Evolutionary conservation across 1,284 basidiomycete genomes (phyloP).

Genomic region (Irpex sp.): DNA sequence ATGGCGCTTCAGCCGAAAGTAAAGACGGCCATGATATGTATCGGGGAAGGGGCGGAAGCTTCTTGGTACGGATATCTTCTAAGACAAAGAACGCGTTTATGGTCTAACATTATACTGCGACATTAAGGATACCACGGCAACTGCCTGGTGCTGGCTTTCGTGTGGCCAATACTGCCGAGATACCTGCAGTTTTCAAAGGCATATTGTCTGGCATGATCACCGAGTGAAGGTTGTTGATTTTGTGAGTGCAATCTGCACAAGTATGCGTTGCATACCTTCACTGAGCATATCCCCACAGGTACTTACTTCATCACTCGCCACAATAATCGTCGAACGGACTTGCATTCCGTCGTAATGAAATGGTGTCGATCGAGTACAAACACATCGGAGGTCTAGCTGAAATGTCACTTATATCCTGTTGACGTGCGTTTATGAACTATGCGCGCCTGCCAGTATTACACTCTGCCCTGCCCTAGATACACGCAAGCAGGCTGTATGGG

Average conservation of each 20-base stretch:
- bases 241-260: no score
- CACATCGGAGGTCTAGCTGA: no score
- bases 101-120: not conserved
- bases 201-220: conserved; percentile 38
- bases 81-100: not conserved
- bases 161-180: conserved; percentile 36
- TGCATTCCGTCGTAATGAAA: no score
- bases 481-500: not conserved
- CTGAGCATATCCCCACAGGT: no score
- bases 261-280: not conserved
- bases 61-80: conserved; percentile 41
- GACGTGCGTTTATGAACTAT: not conserved
- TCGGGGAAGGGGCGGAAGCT: conserved; percentile 65
- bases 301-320: no score
- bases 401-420: no score
- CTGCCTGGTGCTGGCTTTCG: conserved; percentile 38
- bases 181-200: conserved; percentile 35
- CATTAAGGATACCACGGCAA: conserved; percentile 50
- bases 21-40: conserved; percentile 62
- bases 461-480: not conserved
- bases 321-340: no score
- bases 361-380: no score
- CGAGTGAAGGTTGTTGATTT: conserved; percentile 8
- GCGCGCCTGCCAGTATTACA: not conserved
- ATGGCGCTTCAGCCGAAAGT: conserved; percentile 64